These are phyloP conservation scores for Funneliformis mosseae DNA, from an alignment of 192 early-diverging fungal species.

Conservation along the genomic window DNA sequence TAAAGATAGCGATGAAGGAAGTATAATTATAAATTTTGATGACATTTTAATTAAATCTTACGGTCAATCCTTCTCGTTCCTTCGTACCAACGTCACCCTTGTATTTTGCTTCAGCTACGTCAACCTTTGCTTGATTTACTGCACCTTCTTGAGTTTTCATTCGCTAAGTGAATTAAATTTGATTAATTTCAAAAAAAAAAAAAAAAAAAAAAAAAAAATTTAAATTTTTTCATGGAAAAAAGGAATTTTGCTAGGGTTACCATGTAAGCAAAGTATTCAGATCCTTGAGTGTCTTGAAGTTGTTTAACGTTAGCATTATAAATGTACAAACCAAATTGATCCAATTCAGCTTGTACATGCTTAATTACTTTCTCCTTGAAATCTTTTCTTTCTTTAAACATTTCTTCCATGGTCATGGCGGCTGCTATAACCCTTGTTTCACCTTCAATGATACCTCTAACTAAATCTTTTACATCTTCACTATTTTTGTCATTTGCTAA, in stretches of 20 bases:
- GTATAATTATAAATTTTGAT: too few relatives aligned
- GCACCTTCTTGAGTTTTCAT: conserved; percentile 48
- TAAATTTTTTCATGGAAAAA: background rate
- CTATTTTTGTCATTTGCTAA: conserved; percentile 27
- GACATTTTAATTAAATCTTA: background rate
- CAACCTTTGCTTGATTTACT: conserved; percentile 61
- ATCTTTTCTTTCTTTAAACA: conserved; percentile 7
- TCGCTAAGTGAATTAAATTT: background rate
- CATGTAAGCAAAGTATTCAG: conserved; percentile 58
- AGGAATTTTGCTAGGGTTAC: background rate
- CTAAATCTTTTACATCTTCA: background rate
- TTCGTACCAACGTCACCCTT: conserved; percentile 54
- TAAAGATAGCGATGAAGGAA: too few relatives aligned
- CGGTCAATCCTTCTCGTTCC: conserved; percentile 50
- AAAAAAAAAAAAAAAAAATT: too few relatives aligned
- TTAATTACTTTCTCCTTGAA: background rate
- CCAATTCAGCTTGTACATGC: conserved; percentile 39
- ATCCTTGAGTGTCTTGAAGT: conserved; percentile 49
- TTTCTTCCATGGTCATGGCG: conserved; percentile 61
- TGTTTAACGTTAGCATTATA: conserved; percentile 63
- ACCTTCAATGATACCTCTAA: background rate
- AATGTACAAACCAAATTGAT: conserved; percentile 57
- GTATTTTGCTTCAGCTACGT: conserved; percentile 53
- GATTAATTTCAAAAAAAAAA: too few relatives aligned
- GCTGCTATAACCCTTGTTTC: background rate